phyloP scores from a whole-genome alignment of 2,329 filamentous ascomycete species.

The Penicillium griseofulvum region DNA sequence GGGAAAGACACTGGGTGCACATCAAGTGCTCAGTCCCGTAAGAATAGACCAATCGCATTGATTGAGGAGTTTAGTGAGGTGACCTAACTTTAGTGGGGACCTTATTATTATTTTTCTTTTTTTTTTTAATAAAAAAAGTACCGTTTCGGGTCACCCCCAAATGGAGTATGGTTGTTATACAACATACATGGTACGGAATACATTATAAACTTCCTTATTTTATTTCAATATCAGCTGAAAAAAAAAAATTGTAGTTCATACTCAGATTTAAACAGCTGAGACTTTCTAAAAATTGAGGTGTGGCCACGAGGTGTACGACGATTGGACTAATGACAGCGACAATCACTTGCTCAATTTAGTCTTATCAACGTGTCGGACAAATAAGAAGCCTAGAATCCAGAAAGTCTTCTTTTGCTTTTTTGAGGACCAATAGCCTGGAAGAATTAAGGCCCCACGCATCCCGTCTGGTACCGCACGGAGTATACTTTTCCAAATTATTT shows the following conservation, averaged over 20 bases:
- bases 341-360: conserved; percentile 23
- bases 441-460: neutral
- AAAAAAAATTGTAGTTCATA: too few species aligned
- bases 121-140: too few species aligned
- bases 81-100: neutral
- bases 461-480: neutral
- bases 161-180: neutral
- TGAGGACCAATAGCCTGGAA: neutral
- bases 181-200: too few species aligned
- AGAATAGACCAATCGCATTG: conserved; percentile 6
- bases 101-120: neutral
- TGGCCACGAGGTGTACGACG: conserved; percentile 22
- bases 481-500: neutral
- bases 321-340: conserved; percentile 26
- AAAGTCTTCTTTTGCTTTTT: neutral
- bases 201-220: too few species aligned
- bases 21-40: conserved; percentile 7
- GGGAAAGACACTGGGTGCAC: conserved; percentile 10
- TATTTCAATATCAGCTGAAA: too few species aligned
- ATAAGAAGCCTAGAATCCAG: conserved; percentile 2
- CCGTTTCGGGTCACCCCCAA: too few species aligned
- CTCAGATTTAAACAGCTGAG: too few species aligned
- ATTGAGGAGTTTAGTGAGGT: neutral
- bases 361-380: conserved; percentile 19
- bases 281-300: conserved; percentile 3